Evolutionary conservation across 2,329 filamentous ascomycete genomes (phyloP).

Genomic region (Capronia epimyces): DNA sequence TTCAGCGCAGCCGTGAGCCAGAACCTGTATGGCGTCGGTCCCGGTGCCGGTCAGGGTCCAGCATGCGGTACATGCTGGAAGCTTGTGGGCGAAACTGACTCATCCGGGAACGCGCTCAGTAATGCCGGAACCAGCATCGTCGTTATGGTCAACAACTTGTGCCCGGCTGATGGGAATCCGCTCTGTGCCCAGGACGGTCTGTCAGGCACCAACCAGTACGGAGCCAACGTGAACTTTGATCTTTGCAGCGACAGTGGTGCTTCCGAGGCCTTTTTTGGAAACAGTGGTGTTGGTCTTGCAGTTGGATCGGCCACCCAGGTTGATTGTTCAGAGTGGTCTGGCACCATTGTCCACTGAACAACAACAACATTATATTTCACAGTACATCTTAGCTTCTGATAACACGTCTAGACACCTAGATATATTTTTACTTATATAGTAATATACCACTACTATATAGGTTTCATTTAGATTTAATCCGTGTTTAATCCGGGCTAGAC

Average conservation of each 20-base stretch:
- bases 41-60: slow-evolving; percentile 36
- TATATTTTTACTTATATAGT: no score
- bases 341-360: slow-evolving; percentile 17
- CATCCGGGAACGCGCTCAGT: slow-evolving; percentile 23
- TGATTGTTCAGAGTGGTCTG: slow-evolving; percentile 25
- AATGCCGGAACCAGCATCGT: slow-evolving; percentile 35
- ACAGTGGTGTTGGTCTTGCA: slow-evolving; percentile 26
- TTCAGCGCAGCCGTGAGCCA: slow-evolving; percentile 38
- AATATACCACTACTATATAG: not conserved
- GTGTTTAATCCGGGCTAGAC: not conserved
- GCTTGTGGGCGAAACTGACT: slow-evolving; percentile 35
- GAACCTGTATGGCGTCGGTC: slow-evolving; percentile 38
- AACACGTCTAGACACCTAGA: no score
- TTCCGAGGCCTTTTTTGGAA: slow-evolving; percentile 34
- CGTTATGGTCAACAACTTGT: slow-evolving; percentile 40
- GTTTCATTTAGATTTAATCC: not conserved
- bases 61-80: slow-evolving; percentile 40
- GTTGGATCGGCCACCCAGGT: slow-evolving; percentile 26
- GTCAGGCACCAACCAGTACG: slow-evolving; percentile 36
- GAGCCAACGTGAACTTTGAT: slow-evolving; percentile 40
- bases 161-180: slow-evolving; percentile 37
- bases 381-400: no score
- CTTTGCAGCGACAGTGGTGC: slow-evolving; percentile 39
- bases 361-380: no score
- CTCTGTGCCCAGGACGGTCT: slow-evolving; percentile 36